Conservation (phyloP, 805 yeast genomes). For the Cyberlindnera petersonii region DNA sequence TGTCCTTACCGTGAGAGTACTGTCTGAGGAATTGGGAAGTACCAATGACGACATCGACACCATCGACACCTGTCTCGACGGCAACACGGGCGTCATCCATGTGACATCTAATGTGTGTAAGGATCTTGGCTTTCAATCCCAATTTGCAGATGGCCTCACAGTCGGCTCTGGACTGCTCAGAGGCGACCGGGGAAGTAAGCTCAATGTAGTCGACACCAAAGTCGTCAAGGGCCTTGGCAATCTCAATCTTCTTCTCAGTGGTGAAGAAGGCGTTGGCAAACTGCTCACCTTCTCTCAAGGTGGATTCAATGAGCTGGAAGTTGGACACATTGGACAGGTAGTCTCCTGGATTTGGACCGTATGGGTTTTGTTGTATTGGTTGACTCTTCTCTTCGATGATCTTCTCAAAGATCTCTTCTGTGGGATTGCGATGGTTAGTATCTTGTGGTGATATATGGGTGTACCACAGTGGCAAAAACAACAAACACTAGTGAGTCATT, state of each 20-base stretch:
- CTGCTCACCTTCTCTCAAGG: slow-evolving; percentile 97
- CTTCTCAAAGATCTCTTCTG: slow-evolving; percentile 34
- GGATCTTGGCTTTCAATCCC: slow-evolving; percentile 91
- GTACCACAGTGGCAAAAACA: background rate
- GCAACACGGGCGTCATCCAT: slow-evolving; percentile 99
- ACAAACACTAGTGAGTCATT: too few relatives aligned
- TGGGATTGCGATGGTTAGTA: slow-evolving; percentile 11
- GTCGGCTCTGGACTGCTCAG: slow-evolving; percentile 87
- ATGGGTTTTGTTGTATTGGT: slow-evolving; percentile 58
- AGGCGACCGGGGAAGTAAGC: slow-evolving; percentile 95
- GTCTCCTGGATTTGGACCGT: slow-evolving; percentile 94
- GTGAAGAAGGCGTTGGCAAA: slow-evolving; percentile 95
- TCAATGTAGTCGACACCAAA: slow-evolving; percentile 98
- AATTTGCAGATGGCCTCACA: slow-evolving; percentile 98
- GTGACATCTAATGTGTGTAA: slow-evolving; percentile 96
- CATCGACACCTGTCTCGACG: slow-evolving; percentile 97
- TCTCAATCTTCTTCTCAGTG: slow-evolving; percentile 93
- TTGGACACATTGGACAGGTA: slow-evolving; percentile 82
- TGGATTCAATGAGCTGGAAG: slow-evolving; percentile 91
- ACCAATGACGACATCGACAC: slow-evolving; percentile 97
- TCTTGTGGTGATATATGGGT: too few relatives aligned
- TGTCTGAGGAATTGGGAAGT: slow-evolving; percentile 93
- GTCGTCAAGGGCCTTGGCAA: slow-evolving; percentile 94
- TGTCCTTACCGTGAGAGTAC: slow-evolving; percentile 96
- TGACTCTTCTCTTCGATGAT: slow-evolving; percentile 42